Evolutionary conservation across 1,284 basidiomycete species (phyloP), one percentile per base, ranked within the genome.

Genomic region (Retiboletus fuscus): DNA sequence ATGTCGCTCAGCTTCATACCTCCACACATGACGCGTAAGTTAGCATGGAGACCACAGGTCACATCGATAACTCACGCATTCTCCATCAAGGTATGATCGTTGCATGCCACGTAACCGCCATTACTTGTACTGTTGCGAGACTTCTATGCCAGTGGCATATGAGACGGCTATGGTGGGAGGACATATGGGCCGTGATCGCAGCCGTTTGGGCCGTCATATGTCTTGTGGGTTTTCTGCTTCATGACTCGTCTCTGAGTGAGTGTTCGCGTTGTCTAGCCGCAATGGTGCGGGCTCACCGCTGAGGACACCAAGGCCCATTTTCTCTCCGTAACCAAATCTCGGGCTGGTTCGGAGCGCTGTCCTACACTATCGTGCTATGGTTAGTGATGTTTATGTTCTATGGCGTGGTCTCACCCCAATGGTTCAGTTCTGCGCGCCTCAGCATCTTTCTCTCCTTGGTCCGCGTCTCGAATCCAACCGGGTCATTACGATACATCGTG

Each of bases 101-200:
- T n/a, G 6, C 41, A 22, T 64, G 57, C 28, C 65, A 72, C 24
- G 60, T 26, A 2, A 58, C 67, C 46, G 68, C 72, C 28, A 68
- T 73, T 24, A 26, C 47, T n/a, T 61, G 43, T 47, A 74, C 72
- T 20, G 24, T 64, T 39, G 51, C 62, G 39, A 55, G 73, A 39
- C 51, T 74, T 10, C n/a, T 61, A 20, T 73, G 71, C 62, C 63
- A 72, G 51, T 70, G 66, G 49, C 60, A 67, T 46, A 68, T 58
- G 28, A 66, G 62, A 28, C 69, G 62, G 26, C 66, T 73, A 44
- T 69, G 73, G 66, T 75, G 73, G 73, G 74, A 75, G 24, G 74
- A 75, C 49, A 47, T 57, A 18, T 75, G 73, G 44, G 74, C 73
- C 26, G 28, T 55, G 20, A 24, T 75, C 7, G 71, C 73, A 16